These are phyloP conservation scores for Russula dissimulans DNA, from an alignment of 768 basidiomycete genomes.

Conservation along the genomic window DNA sequence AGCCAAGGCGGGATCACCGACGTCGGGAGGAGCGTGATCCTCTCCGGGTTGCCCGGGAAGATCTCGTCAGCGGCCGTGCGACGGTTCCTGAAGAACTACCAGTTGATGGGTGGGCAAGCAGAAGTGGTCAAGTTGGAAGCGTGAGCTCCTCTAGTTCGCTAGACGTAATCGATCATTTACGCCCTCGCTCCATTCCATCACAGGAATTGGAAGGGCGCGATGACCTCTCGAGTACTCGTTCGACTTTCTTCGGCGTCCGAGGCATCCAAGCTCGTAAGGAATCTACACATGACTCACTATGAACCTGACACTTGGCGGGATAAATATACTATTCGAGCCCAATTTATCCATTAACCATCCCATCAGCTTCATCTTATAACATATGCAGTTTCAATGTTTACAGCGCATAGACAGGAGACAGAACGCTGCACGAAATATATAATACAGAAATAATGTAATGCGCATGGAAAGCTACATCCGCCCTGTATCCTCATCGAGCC, in stretches of 20 bases:
- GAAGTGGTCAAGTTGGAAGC: constrained; percentile 41
- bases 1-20: constrained; percentile 43
- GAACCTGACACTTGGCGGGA: constrained; percentile 29
- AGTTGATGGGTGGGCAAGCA: constrained; percentile 36
- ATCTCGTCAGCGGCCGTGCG: constrained; percentile 30
- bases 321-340: constrained; percentile 38
- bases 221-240: constrained; percentile 46
- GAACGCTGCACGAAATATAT: not conserved
- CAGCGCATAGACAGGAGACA: constrained; percentile 13
- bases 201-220: constrained; percentile 24
- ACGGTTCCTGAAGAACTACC: constrained; percentile 35
- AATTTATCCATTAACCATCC: constrained; percentile 40
- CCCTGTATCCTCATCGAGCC: constrained; percentile 56
- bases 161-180: not conserved
- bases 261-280: constrained; percentile 58
- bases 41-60: constrained; percentile 54
- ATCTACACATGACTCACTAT: constrained; percentile 49
- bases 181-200: not conserved
- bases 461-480: constrained; percentile 44
- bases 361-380: not conserved
- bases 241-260: constrained; percentile 50
- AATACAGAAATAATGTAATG: constrained; percentile 15
- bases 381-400: not conserved
- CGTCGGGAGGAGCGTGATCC: constrained; percentile 44
- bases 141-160: constrained; percentile 31